Evolutionary conservation across 805 yeast genomes (phyloP).

Genomic region (Ogataea dorogensis): DNA sequence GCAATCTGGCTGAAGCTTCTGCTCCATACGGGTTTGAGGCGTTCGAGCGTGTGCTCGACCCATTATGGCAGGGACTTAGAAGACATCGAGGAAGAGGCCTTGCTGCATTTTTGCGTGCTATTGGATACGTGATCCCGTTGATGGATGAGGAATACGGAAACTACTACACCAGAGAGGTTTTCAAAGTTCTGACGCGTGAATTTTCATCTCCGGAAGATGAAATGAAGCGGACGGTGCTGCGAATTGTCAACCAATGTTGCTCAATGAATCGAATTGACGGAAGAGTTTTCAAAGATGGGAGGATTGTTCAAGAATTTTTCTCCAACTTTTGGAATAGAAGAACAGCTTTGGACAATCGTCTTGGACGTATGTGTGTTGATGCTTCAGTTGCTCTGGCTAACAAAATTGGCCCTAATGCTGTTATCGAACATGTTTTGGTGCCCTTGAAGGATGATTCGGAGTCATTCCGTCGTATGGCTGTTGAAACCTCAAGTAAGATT

Average conservation of each 20-base stretch:
- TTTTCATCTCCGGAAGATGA: slow-evolving; percentile 84
- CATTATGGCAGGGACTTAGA: slow-evolving; percentile 76
- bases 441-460: slow-evolving; percentile 82
- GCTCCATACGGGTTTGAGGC: slow-evolving; percentile 89
- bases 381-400: slow-evolving; percentile 67
- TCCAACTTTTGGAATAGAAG: slow-evolving; percentile 79
- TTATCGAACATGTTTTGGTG: slow-evolving; percentile 55
- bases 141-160: slow-evolving; percentile 83
- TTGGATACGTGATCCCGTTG: slow-evolving; percentile 78
- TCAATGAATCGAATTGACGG: slow-evolving; percentile 55
- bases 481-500: slow-evolving; percentile 63
- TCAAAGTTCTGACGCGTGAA: slow-evolving; percentile 66
- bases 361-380: slow-evolving; percentile 61
- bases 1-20: slow-evolving; percentile 76
- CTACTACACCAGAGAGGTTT: slow-evolving; percentile 72
- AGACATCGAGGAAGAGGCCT: slow-evolving; percentile 74
- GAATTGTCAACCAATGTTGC: slow-evolving; percentile 66
- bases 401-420: slow-evolving; percentile 61
- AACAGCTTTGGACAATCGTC: slow-evolving; percentile 63
- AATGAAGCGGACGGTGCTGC: slow-evolving; percentile 71
- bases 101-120: slow-evolving; percentile 72
- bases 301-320: slow-evolving; percentile 58
- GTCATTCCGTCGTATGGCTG: slow-evolving; percentile 73
- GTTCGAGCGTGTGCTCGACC: slow-evolving; percentile 70
- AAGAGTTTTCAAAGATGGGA: slow-evolving; percentile 47